Base-by-base conservation (phyloP, 2,329 filamentous ascomycete species). In the Colletotrichum sp. region DNA sequence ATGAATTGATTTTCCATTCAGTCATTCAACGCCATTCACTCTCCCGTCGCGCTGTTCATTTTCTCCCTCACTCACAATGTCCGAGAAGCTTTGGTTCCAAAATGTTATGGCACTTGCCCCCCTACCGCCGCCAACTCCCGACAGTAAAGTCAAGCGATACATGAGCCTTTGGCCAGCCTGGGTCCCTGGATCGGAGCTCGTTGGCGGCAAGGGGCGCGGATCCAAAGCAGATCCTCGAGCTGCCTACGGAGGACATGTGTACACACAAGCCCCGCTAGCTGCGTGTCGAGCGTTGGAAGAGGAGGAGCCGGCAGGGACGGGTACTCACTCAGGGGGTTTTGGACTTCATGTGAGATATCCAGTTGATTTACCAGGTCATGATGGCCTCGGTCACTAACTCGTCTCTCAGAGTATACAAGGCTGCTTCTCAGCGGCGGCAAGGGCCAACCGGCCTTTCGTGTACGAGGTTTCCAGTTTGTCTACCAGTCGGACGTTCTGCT, bases 321-420 rank as follows among this genome's bases (percentile, higher is more conserved):
- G 8, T 16, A 70, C 68, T 14, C 73, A 74, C 16, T 39, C 52
- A 13, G 79, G 76, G 6, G 80, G 70, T 12, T 80, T 85, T 4
- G 83, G 82, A 2, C 84, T 87, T 60, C 85, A 87, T 78, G 85
- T 86, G 75, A 79, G 85, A 81, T 28, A 52, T n/a, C 4, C 34
- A 8, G 9, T 13, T 39, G 18, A 6, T n/a, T 39, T 18, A 5
- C 16, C n/a, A 16, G 13, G 26, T 24, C 21, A 28, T 24, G 26
- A 28, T 13, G 34, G 9, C 24, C 16, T 6, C 24, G 14, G 4
- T 64, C 16, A 48, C 75, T 77, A 48, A 77, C 55, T 21, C 28
- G 7, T 18, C 5, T 13, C 12, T 9, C 48, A 91, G 90, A 88
- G 89, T 10, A 89, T 92, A 26, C 88, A 91, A 78, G 90, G 89